Base-by-base conservation (phyloP, 2,329 filamentous ascomycete species). In the Colletotrichum sp. region DNA sequence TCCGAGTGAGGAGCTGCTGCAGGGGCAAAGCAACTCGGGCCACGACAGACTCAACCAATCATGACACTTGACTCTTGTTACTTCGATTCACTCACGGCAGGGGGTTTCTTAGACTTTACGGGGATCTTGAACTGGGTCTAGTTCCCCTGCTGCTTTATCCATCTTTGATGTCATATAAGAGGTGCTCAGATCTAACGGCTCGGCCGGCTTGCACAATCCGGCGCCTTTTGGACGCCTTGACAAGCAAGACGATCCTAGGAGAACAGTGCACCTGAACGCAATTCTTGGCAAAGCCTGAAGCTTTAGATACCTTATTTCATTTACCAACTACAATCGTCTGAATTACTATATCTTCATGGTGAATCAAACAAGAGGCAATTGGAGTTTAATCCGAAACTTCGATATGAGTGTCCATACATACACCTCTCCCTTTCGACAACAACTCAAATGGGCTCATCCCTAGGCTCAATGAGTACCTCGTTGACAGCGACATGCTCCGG, bases 401-500 rank as follows among this genome's bases (percentile, higher is more conserved):
- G 44, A 2, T 28, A 1, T 28, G 2, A 59, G 3, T 12, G 55
- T 28, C 55, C 55, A 18, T 16, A 57, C 52, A 6, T 26, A 28
- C 3, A 28, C 7, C 13, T 28, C 21, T 59, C 1, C 55, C 55
- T 52, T 21, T 12, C 0, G n/a, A 4, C n/a, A 52, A 52, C 6
- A 13, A 0, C 44, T 52, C 6, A 95, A 77, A 95, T 94, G 13
- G 94, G 94, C 86, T 95, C 94, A 79, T 95, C 94, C 62, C 94
- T 87, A 16, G 94, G 94, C 87, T 95, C 94, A 82, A 96, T 94
- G 82, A 96, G 83, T 6, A 96, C 89, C 86, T 96, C 95, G 79
- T 96, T 96, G 3, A 96, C 93, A 55, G 93, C 91, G 59, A 96
- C 94, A 85, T 96, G 93, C 70, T 90, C 88, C 1, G 94, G 94